A percentile compares a stretch with the other conserved stretches of the same genome.
phyloP scores from a whole-genome alignment of 192 early-diverging fungal genomes.

The Dispira simplex region DNA sequence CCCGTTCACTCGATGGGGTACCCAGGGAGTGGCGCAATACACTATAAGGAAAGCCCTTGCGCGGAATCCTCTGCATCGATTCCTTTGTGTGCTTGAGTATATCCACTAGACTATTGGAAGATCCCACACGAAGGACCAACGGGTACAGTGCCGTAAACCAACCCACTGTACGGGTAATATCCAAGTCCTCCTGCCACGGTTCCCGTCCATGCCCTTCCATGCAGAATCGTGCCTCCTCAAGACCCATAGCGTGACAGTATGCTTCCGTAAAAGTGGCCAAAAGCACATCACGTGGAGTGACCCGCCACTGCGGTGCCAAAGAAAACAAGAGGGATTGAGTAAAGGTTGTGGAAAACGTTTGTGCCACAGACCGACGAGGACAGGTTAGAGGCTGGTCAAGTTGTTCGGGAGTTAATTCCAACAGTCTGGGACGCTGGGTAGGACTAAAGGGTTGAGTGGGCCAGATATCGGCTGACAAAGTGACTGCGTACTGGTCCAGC shows the following conservation, averaged over 20 bases:
- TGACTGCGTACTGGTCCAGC: background rate
- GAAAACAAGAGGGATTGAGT: background rate
- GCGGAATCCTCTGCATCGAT: background rate
- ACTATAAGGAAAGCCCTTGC: conserved; percentile 2
- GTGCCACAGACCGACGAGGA: background rate
- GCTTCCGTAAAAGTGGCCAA: background rate
- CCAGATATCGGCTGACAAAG: background rate
- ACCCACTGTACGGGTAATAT: conserved; percentile 6
- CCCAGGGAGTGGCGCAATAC: background rate
- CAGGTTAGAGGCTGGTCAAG: background rate
- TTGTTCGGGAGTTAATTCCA: too few relatives aligned
- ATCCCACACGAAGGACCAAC: background rate
- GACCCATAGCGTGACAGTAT: background rate
- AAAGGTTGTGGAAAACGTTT: background rate
- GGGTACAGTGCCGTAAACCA: conserved; percentile 9
- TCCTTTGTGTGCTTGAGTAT: conserved; percentile 1
- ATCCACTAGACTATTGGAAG: background rate
- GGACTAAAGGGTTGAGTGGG: background rate
- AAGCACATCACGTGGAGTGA: conserved; percentile 4
- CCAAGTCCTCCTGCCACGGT: background rate
- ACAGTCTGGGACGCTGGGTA: too few relatives aligned
- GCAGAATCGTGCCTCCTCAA: background rate
- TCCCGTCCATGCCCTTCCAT: conserved; percentile 11
- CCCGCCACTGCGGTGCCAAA: background rate
- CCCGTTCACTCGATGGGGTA: background rate